These are phyloP conservation scores for Dalbergia oliveri DNA, from an alignment of 306 rosid genomes.

Conservation along the genomic window DNA sequence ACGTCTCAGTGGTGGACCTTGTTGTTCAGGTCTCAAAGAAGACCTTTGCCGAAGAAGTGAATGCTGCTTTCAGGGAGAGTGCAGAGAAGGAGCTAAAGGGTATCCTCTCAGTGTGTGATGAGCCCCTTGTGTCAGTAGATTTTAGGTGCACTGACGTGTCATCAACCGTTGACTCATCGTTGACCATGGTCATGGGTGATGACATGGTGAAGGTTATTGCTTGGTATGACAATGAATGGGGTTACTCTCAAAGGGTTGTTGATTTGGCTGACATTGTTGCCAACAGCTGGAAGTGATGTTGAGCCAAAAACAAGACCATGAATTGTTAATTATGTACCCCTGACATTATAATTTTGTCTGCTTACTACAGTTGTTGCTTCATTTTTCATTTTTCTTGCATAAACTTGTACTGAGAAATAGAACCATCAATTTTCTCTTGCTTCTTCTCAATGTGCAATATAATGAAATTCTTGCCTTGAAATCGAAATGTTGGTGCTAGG, in stretches of 20 bases:
- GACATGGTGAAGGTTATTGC: conserved; percentile 99
- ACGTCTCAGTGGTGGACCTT: conserved; percentile 94
- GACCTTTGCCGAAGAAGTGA: conserved; percentile 96
- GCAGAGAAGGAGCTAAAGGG: conserved; percentile 81
- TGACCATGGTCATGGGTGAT: conserved; percentile 99
- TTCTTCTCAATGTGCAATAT: conserved; percentile 51
- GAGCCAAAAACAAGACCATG: not conserved
- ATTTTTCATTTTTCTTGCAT: conserved; percentile 39
- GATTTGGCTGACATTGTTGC: conserved; percentile 99
- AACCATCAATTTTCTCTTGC: conserved; percentile 57
- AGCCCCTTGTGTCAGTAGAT: conserved; percentile 93
- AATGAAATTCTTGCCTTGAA: conserved; percentile 41
- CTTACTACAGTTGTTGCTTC: conserved; percentile 32
- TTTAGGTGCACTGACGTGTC: conserved; percentile 94
- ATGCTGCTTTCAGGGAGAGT: conserved; percentile 90
- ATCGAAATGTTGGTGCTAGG: conserved; percentile 5
- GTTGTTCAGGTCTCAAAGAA: conserved; percentile 93
- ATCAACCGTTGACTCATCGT: conserved; percentile 93
- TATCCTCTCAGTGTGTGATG: conserved; percentile 91
- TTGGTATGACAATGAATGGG: conserved; percentile 99
- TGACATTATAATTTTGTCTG: conserved; percentile 49
- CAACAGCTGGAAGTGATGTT: conserved; percentile 81
- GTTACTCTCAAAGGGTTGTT: conserved; percentile 97
- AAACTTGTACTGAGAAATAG: conserved; percentile 61
- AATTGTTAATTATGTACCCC: conserved; percentile 19